These are phyloP conservation scores for Zasmidium angulare DNA, from an alignment of 2,329 filamentous ascomycete genomes.

Conservation along the genomic window DNA sequence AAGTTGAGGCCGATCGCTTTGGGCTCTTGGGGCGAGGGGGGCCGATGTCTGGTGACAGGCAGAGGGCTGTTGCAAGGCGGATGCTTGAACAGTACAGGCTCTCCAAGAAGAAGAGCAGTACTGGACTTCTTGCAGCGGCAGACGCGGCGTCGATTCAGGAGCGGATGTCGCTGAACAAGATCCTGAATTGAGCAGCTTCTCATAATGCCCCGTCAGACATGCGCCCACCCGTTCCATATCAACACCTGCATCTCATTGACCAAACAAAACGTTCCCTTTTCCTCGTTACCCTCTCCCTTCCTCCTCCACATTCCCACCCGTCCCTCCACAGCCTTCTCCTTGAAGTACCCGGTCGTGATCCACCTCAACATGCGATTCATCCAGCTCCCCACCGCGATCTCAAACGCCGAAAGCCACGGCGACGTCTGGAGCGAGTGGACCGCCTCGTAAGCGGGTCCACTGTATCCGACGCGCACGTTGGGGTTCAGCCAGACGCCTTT, in stretches of 20 bases:
- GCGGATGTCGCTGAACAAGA: background rate
- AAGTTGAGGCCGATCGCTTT: background rate
- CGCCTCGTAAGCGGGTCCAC: constrained; percentile 51
- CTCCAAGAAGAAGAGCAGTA: background rate
- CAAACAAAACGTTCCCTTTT: constrained; percentile 32
- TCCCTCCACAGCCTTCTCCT: constrained; percentile 28
- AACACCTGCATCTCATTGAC: constrained; percentile 33
- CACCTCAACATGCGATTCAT: constrained; percentile 55
- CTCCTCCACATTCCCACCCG: constrained; percentile 18
- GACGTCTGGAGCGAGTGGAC: constrained; percentile 39
- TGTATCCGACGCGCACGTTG: constrained; percentile 67
- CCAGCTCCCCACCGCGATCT: constrained; percentile 59
- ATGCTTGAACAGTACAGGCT: background rate
- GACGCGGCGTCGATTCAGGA: background rate
- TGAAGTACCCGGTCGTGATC: constrained; percentile 36
- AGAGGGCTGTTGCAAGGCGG: background rate
- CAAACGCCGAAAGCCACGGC: constrained; percentile 32
- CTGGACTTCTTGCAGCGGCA: background rate
- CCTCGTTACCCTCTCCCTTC: constrained; percentile 28
- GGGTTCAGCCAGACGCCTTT: constrained; percentile 69
- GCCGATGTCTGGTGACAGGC: background rate
- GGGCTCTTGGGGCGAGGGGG: background rate
- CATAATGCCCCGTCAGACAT: constrained; percentile 28
- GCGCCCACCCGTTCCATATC: constrained; percentile 29
- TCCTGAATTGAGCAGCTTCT: background rate